Percentiles rank a stretch among this genome's conserved stretches.
Conservation (phyloP, 2,329 filamentous ascomycete genomes). For the Talaromyces piceae region DNA sequence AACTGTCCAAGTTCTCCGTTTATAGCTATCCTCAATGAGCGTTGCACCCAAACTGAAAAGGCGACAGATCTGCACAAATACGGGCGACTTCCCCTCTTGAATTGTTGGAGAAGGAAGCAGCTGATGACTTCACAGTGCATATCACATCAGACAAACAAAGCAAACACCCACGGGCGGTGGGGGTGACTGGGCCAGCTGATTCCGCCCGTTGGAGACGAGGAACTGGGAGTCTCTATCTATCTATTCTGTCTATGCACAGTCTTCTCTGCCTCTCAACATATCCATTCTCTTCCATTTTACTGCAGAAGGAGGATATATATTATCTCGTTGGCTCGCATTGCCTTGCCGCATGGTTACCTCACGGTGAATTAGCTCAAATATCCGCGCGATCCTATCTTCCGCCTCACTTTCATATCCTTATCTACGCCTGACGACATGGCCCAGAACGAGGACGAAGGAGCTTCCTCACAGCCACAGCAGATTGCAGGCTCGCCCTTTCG, state of each 20-base stretch:
- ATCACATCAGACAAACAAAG: constrained; percentile 4
- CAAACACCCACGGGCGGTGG: constrained; percentile 7
- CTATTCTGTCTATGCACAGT: neutral
- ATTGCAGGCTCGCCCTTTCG: constrained; percentile 23
- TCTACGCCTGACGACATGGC: constrained; percentile 17
- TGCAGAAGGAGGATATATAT: neutral
- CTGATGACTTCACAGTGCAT: constrained; percentile 10
- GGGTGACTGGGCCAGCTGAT: neutral
- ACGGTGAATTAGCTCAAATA: neutral
- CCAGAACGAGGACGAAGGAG: constrained; percentile 31
- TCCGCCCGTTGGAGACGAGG: neutral
- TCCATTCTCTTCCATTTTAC: neutral
- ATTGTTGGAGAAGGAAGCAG: neutral
- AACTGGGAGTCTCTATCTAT: neutral
- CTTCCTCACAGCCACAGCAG: constrained; percentile 26
- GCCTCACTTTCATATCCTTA: neutral
- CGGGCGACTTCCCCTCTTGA: neutral
- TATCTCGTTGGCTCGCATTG: too few species aligned
- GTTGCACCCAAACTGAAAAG: neutral
- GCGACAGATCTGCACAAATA: neutral
- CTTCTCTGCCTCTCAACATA: neutral
- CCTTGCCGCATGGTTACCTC: neutral
- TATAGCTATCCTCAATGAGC: neutral
- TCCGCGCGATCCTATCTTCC: neutral
- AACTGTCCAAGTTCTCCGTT: neutral